phyloP scores from a whole-genome alignment of 2,329 filamentous ascomycete genomes.

The Clonostachys sp. region DNA sequence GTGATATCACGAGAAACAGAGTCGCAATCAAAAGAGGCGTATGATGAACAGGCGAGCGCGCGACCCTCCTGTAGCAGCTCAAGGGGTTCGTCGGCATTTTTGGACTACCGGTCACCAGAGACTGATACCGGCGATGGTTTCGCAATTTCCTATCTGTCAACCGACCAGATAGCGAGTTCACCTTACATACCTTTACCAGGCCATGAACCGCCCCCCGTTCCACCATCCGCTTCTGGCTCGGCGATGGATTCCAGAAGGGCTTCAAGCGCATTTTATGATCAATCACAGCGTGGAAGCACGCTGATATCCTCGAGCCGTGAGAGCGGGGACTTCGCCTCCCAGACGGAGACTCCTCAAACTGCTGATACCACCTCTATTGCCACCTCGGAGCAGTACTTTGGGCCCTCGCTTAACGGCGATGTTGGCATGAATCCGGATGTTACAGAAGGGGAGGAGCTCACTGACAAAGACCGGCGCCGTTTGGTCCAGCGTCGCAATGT shows the following conservation, averaged over 20 bases:
- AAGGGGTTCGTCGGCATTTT: slow-evolving; percentile 13
- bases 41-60: background rate
- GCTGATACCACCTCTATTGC: slow-evolving; percentile 40
- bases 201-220: slow-evolving; percentile 47
- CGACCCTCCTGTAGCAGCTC: slow-evolving; percentile 7
- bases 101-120: slow-evolving; percentile 40
- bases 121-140: slow-evolving; percentile 47
- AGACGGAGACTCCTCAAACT: slow-evolving; percentile 38
- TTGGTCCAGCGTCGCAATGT: slow-evolving; percentile 77
- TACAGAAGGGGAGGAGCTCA: slow-evolving; percentile 33
- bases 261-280: slow-evolving; percentile 31
- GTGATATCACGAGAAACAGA: slow-evolving; percentile 16
- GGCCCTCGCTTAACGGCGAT: slow-evolving; percentile 28
- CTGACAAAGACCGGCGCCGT: slow-evolving; percentile 60
- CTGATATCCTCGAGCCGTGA: slow-evolving; percentile 36
- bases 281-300: slow-evolving; percentile 30
- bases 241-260: slow-evolving; percentile 35
- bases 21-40: slow-evolving; percentile 9
- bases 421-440: slow-evolving; percentile 23
- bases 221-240: slow-evolving; percentile 26
- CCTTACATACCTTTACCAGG: slow-evolving; percentile 28
- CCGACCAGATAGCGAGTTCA: slow-evolving; percentile 9
- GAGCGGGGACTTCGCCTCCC: slow-evolving; percentile 38
- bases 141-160: slow-evolving; percentile 36
- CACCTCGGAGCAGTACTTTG: slow-evolving; percentile 30